These are phyloP conservation scores for Blakeslea trispora DNA, from an alignment of 371 early-diverging fungal species.

Conservation along the genomic window DNA sequence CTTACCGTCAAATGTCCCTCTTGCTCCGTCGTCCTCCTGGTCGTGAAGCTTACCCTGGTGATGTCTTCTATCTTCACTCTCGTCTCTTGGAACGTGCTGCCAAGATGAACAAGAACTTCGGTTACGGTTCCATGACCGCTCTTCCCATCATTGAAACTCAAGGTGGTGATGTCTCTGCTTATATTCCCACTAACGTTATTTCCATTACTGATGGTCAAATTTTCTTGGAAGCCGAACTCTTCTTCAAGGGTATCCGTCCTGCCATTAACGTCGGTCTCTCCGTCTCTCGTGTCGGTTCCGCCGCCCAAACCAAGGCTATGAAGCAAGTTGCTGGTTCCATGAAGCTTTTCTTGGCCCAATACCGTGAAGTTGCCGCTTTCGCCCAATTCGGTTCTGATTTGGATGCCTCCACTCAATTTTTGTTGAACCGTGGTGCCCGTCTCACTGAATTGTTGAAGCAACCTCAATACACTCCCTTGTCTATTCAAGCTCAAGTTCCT, in stretches of 20 bases:
- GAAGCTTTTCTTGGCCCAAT: conserved; percentile 97
- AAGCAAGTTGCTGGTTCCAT: conserved; percentile 98
- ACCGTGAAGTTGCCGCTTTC: conserved; percentile 98
- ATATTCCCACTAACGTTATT: conserved; percentile 99
- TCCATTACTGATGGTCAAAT: conserved; percentile 95
- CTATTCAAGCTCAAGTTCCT: conserved; percentile 93
- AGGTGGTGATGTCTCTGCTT: conserved; percentile 98
- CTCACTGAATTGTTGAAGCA: conserved; percentile 95
- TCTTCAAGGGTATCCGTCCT: conserved; percentile 98
- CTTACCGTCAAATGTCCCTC: conserved; percentile 98
- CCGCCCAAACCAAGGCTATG: conserved; percentile 98
- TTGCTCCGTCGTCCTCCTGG: conserved; percentile 97
- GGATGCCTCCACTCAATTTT: conserved; percentile 97
- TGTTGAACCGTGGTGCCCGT: conserved; percentile 97
- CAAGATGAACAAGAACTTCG: conserved; percentile 93
- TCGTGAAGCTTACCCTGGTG: conserved; percentile 98
- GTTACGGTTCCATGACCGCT: conserved; percentile 94
- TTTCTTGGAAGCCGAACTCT: conserved; percentile 96
- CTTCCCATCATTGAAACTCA: conserved; percentile 98
- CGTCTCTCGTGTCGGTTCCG: conserved; percentile 97
- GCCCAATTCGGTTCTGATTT: conserved; percentile 98
- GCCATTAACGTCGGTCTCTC: conserved; percentile 99
- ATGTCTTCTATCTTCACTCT: conserved; percentile 97
- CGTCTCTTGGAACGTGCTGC: conserved; percentile 97
- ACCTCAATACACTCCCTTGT: conserved; percentile 90